Percentiles rank a stretch among this genome's conserved stretches.
Conservation (phyloP, 2,329 filamentous ascomycete genomes). For the Hymenoscyphus fructigenus region DNA sequence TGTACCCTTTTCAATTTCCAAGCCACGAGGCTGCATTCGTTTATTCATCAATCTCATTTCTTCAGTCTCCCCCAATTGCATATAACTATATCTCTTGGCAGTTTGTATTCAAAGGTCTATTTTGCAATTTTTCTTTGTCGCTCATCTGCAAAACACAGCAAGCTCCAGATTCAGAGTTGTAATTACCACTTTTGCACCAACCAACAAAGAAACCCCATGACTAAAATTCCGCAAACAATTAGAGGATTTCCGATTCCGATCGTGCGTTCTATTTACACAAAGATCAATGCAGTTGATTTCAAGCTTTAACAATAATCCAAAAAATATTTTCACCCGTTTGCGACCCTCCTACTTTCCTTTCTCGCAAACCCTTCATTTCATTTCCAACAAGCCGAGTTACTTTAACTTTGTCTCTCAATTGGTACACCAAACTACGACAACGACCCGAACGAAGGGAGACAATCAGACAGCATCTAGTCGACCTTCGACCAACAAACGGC, state of each 20-base stretch:
- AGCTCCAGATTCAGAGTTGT: not conserved
- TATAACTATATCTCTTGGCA: too few relatives aligned
- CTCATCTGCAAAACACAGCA: not conserved
- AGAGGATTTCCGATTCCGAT: not conserved
- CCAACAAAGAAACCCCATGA: not conserved
- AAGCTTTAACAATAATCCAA: not conserved
- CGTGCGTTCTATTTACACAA: not conserved
- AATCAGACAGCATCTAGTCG: not conserved
- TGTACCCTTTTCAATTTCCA: too few relatives aligned
- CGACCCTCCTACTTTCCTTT: not conserved
- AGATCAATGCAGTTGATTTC: not conserved
- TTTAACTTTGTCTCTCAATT: not conserved
- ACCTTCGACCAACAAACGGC: not conserved
- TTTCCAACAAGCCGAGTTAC: not conserved
- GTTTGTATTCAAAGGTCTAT: not conserved
- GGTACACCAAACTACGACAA: not conserved
- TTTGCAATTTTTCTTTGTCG: not conserved
- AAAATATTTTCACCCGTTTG: not conserved
- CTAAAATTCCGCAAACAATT: not conserved
- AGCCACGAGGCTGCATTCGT: too few relatives aligned
- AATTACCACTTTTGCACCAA: not conserved
- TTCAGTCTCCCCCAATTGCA: too few relatives aligned
- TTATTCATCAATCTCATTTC: too few relatives aligned
- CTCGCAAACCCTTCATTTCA: not conserved
- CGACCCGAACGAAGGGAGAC: not conserved